Evolutionary conservation across 441 rosid genomes (phyloP), one percentile per base, ranked within the genome.

Genomic region (Viola pubescens): DNA sequence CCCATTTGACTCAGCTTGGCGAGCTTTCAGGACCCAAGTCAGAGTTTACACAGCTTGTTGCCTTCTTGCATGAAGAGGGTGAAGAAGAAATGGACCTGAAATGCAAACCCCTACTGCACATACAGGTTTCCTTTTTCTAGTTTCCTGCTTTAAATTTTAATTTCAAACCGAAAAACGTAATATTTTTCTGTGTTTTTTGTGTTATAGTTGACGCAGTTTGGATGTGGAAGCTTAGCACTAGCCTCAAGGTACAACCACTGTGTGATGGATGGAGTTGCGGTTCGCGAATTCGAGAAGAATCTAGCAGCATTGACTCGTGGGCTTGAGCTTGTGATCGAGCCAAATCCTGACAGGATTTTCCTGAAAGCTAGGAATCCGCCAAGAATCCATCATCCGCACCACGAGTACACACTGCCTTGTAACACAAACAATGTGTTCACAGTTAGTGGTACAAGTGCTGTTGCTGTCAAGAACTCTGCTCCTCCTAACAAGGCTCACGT

Each of bases 141-240:
- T 6, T 45, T 3, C 19, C 45, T 9, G 49, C 49, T 8, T 8
- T 46, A 12, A 10, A 8, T 46, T 8, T 46, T 46, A 46, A 5
- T 9, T 46, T 5, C 4, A 7, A 8, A 46, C n/a, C 7, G 1
- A 43, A 6, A 43, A 43, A 9, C 10, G 2, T 9, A 6, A 43
- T 43, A 0, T 43, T 43, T 43, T n/a, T 12, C 4, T 16, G 39
- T 47, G 0, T 47, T 14, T 40, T 39, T 44, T 43, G 4, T 48
- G 7, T 39, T 5, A 7, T 45, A 64, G 73, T 40, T 70, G 6
- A 70, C 65, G 26, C 55, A 59, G 12, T 64, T 70, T 12, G 60
- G 64, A 47, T 69, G 68, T 43, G 73, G 73, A 70, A 54, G 73
- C 56, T 41, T 70, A 13, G 64, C 73, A 39, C 9, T 70, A 1